These are phyloP conservation scores for Ustilago tritici DNA, from an alignment of 1,284 basidiomycete species.

Conservation along the genomic window DNA sequence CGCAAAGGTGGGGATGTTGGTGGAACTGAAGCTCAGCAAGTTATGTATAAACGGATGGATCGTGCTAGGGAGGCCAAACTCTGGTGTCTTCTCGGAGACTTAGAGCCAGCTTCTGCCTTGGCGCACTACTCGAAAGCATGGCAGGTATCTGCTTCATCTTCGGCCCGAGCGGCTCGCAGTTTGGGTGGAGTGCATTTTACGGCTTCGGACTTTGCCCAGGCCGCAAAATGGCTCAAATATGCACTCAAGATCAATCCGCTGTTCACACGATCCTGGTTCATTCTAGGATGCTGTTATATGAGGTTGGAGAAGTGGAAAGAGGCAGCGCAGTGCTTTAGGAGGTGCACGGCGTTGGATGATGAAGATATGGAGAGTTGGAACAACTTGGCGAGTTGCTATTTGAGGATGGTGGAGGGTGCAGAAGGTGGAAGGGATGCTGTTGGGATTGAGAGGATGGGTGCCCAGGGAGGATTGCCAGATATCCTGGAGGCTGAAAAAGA, in stretches of 20 bases:
- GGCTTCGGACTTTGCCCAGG: conserved; percentile 75
- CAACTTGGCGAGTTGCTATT: conserved; percentile 93
- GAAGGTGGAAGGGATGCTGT: conserved; percentile 23
- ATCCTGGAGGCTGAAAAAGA: conserved; percentile 51
- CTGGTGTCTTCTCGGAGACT: conserved; percentile 94
- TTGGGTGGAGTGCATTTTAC: conserved; percentile 87
- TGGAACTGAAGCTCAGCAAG: conserved; percentile 69
- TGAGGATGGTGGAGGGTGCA: conserved; percentile 71
- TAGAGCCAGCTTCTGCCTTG: conserved; percentile 77
- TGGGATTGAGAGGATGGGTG: conserved; percentile 43
- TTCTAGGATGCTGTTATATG: conserved; percentile 90
- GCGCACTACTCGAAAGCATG: conserved; percentile 87
- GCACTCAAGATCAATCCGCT: conserved; percentile 91
- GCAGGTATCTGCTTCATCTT: conserved; percentile 81
- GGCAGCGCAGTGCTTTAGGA: conserved; percentile 83
- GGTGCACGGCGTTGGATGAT: conserved; percentile 90
- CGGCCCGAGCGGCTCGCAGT: conserved; percentile 89
- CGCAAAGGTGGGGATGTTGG: conserved; percentile 15
- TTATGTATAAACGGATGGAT: conserved; percentile 75
- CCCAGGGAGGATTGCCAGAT: conserved; percentile 36
- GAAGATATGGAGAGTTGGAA: conserved; percentile 99
- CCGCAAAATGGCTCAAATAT: conserved; percentile 76
- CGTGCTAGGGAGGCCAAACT: conserved; percentile 85
- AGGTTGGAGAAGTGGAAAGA: conserved; percentile 79
- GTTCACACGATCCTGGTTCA: conserved; percentile 89